These are phyloP conservation scores for Chlorella sp. DNA, from an alignment of 139 green algal species.

Conservation along the genomic window DNA sequence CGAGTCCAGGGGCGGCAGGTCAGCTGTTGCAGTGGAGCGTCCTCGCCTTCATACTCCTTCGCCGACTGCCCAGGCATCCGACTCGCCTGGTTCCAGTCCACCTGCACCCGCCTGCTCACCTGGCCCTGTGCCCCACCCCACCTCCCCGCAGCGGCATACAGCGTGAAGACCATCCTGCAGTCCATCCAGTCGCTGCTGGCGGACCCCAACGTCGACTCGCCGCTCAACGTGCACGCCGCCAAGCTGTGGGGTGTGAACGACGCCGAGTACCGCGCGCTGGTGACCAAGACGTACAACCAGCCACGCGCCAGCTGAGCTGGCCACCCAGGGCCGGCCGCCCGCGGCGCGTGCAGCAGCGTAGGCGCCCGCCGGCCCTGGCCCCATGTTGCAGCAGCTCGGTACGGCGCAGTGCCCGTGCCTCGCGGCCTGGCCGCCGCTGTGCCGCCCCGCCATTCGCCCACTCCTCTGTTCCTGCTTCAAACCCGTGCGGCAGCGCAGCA, in stretches of 20 bases:
- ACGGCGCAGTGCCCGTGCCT: not conserved
- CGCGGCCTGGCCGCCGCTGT: too few relatives aligned
- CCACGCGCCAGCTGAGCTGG: not conserved
- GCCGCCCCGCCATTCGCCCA: not conserved
- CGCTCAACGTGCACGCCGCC: slow-evolving; percentile 78
- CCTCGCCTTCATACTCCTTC: too few relatives aligned
- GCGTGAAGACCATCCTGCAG: slow-evolving; percentile 76
- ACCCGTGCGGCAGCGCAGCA: too few relatives aligned
- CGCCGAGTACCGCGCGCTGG: slow-evolving; percentile 61
- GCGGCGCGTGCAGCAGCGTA: not conserved
- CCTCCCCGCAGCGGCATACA: slow-evolving; percentile 62
- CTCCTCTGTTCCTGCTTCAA: too few relatives aligned
- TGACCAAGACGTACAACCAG: slow-evolving; percentile 12
- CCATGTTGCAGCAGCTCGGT: not conserved
- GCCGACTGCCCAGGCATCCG: too few relatives aligned
- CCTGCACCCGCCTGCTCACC: not conserved
- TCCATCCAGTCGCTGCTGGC: slow-evolving; percentile 80
- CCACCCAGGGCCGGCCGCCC: not conserved
- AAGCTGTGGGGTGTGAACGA: slow-evolving; percentile 73
- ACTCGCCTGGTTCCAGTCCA: too few relatives aligned
- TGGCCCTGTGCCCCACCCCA: not conserved
- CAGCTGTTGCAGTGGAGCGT: too few relatives aligned
- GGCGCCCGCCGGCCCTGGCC: not conserved
- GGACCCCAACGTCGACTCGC: slow-evolving; percentile 84
- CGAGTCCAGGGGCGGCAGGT: too few relatives aligned